Percentiles rank a stretch among this genome's conserved stretches.
Conservation (phyloP, 768 basidiomycete genomes). For the Termitomyces sp. region DNA sequence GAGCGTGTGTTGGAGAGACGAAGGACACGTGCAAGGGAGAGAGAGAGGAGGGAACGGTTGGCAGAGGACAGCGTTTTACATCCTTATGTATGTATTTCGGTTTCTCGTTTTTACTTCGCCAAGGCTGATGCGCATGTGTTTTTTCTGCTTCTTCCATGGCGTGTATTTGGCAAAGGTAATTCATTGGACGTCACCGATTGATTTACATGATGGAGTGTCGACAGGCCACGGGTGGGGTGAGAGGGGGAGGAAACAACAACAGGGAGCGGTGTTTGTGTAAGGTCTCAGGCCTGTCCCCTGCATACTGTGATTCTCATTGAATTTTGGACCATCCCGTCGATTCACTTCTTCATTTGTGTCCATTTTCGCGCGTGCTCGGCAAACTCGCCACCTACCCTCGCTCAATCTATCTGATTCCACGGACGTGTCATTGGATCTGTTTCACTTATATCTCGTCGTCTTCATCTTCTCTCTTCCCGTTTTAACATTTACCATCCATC, state of each 20-base stretch:
- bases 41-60: not conserved
- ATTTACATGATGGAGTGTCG: constrained; percentile 17
- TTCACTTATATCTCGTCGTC: not conserved
- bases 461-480: not conserved
- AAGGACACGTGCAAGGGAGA: not conserved
- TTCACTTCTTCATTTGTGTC: not conserved
- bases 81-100: constrained; percentile 12
- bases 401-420: not conserved
- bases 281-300: too few relatives aligned
- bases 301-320: too few relatives aligned
- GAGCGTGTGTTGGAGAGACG: constrained; percentile 1
- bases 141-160: not conserved
- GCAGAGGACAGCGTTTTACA: constrained; percentile 9
- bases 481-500: not conserved
- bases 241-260: not conserved
- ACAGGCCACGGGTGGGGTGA: not conserved
- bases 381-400: not conserved
- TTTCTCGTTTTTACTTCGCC: not conserved
- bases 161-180: constrained; percentile 24
- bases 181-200: constrained; percentile 41
- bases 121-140: not conserved
- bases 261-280: not conserved
- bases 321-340: too few relatives aligned
- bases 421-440: not conserved
- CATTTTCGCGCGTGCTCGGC: not conserved